Base-by-base conservation (phyloP, 2,329 filamentous ascomycete species). In the Claviceps quebecensis region DNA sequence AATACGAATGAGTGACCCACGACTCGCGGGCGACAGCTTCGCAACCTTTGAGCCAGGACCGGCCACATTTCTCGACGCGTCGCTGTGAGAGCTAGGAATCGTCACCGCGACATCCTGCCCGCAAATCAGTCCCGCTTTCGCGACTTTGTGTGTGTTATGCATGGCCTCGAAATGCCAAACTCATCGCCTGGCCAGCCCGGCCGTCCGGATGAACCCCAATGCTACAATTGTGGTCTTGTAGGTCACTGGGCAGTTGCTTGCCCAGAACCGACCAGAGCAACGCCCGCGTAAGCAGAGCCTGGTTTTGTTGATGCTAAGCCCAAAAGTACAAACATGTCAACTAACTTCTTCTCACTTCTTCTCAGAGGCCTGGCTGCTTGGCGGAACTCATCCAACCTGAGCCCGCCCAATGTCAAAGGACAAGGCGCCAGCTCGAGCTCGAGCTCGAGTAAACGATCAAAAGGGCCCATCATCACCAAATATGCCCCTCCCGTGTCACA, bases 241-340 rank as follows among this genome's bases (percentile, higher is more conserved):
- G 72, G 72, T 4, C 76, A 80, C 59, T 78, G 74, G 67, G 66
- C 73, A 13, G 64, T 77, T 49, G 73, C 73, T 48, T 80, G 76
- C 58, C 75, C 74, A 7, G 71, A 76, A 53, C 69, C 72, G 22
- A 73, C 71, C 23, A 65, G 73, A 54, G 61, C 65, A 56, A 68
- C 69, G 45, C 72, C 72, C 56, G 71, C 69, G 76, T 78, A 69
- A 73, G 75, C 71, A 17, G 8, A 48, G 22, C 16, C 29, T 34
- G 14, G 23, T 34, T 8, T 16, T 17, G 19, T 34, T 39, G 22
- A 39, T n/a, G 13, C 36, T 26, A 7, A 14, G 22, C 46, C 47
- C 2, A 29, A 8, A 22, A 26, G 29, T 22, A 23, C 36, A 48
- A 47, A 43, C 46, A 47, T 7, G 37, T 48, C 38, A 34, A 44